Evolutionary conservation across 192 early-diverging fungal species (phyloP).

Genomic region (Cetraspora pellucida): DNA sequence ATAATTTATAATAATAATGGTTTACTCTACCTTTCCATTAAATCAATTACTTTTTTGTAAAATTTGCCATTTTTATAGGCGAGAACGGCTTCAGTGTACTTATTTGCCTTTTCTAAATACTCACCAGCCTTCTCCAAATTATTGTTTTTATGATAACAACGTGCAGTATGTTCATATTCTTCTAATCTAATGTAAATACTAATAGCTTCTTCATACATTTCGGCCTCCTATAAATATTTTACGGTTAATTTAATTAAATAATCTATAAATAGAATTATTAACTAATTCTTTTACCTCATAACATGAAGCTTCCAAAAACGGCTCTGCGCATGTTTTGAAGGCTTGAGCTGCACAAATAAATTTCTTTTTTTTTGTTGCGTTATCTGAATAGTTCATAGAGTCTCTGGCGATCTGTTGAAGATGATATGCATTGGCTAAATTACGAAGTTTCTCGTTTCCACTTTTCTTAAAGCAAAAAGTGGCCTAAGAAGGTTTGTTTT

Average conservation of each 20-base stretch:
- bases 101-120: conserved; percentile 22
- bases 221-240: neutral
- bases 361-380: neutral
- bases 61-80: conserved; percentile 4
- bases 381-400: conserved; percentile 19
- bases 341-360: conserved; percentile 16
- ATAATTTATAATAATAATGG: neutral
- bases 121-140: neutral
- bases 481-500: neutral
- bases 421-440: conserved; percentile 24
- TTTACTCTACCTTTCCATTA: conserved; percentile 29
- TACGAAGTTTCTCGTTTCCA: neutral
- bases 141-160: conserved; percentile 1
- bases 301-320: conserved; percentile 11
- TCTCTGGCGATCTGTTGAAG: conserved; percentile 14
- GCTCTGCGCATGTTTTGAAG: conserved; percentile 1
- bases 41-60: conserved; percentile 15
- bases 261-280: neutral
- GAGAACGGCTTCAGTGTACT: conserved; percentile 22
- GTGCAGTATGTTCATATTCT: neutral
- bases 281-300: conserved; percentile 7
- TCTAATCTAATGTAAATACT: neutral
- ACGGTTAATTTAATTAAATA: neutral
- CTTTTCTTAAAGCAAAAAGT: conserved; percentile 29
- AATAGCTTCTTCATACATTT: conserved; percentile 24